phyloP scores from a whole-genome alignment of 2,329 filamentous ascomycete species.

The Teratosphaeria zuluensis region DNA sequence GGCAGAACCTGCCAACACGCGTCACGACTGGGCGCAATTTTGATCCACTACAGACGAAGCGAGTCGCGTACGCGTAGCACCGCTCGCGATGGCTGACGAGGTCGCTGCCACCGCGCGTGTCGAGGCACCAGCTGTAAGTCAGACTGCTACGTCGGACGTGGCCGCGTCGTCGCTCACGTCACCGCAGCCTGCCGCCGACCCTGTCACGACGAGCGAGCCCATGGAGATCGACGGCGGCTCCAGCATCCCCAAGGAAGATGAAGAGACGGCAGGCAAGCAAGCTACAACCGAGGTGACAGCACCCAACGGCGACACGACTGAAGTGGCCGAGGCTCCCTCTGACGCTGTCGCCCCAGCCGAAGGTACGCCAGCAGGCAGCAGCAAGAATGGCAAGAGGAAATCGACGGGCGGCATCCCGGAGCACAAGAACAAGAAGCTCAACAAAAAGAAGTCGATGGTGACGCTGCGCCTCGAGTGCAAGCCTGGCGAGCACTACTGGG shows the following conservation, averaged over 20 bases:
- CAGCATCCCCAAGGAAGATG: slow-evolving; percentile 16
- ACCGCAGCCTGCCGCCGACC: slow-evolving; percentile 12
- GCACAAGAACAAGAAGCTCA: slow-evolving; percentile 69
- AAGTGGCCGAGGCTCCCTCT: slow-evolving; percentile 11
- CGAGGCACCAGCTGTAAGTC: slow-evolving; percentile 17
- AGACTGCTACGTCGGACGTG: slow-evolving; percentile 7
- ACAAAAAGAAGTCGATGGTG: slow-evolving; percentile 71
- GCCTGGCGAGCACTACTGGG: slow-evolving; percentile 85
- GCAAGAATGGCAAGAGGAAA: slow-evolving; percentile 38
- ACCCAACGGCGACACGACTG: slow-evolving; percentile 16
- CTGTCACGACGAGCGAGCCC: slow-evolving; percentile 5
- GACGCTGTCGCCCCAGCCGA: slow-evolving; percentile 12
- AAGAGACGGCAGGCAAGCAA: slow-evolving; percentile 17
- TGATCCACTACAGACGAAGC: slow-evolving; percentile 8
- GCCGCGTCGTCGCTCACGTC: slow-evolving; percentile 13
- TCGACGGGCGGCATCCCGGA: slow-evolving; percentile 56
- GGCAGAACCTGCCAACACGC: neutral
- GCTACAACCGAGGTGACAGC: slow-evolving; percentile 17
- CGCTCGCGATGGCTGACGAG: slow-evolving; percentile 23
- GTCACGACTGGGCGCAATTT: slow-evolving; percentile 6
- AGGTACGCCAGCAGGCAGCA: slow-evolving; percentile 14
- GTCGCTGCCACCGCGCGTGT: slow-evolving; percentile 15
- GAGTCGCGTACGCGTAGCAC: slow-evolving; percentile 3
- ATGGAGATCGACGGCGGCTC: slow-evolving; percentile 14
- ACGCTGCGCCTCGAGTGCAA: slow-evolving; percentile 63